Conservation (phyloP, 148 eudicot genomes). For the Oxyria digyna region DNA sequence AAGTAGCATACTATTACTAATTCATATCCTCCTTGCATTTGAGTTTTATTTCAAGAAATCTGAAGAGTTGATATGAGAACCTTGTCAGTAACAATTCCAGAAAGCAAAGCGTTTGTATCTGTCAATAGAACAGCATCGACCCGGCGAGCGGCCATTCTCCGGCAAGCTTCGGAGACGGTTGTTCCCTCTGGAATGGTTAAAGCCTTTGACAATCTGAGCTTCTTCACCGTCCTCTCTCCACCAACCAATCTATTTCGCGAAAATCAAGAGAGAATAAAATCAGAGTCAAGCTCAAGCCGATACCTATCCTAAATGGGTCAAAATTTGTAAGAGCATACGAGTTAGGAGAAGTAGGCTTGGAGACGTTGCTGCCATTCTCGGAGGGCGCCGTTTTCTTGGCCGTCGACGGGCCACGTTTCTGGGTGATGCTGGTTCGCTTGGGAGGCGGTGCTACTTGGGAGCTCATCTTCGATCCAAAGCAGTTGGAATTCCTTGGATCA, state of each 20-base stretch:
- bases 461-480: constrained; percentile 29
- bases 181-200: constrained; percentile 95
- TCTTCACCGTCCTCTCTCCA: constrained; percentile 98
- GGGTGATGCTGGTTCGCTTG: constrained; percentile 33
- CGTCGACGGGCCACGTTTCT: constrained; percentile 29
- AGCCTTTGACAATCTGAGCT: constrained; percentile 80
- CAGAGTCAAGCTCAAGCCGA: not conserved
- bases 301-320: not conserved
- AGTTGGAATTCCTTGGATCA: constrained; percentile 4
- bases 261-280: not conserved
- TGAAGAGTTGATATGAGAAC: not conserved
- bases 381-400: constrained; percentile 25
- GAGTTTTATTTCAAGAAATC: not conserved
- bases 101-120: constrained; percentile 60
- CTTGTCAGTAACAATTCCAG: constrained; percentile 57
- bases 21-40: not conserved
- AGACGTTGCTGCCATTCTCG: constrained; percentile 36
- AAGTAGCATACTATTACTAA: not conserved
- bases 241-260: constrained; percentile 24
- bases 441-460: constrained; percentile 39
- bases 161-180: constrained; percentile 79
- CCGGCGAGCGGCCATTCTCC: constrained; percentile 63
- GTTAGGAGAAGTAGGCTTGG: constrained; percentile 55
- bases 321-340: constrained; percentile 18
- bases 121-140: constrained; percentile 60